Base-by-base conservation (phyloP, 176 grass and related monocot species). In the Avena atlantica region DNA sequence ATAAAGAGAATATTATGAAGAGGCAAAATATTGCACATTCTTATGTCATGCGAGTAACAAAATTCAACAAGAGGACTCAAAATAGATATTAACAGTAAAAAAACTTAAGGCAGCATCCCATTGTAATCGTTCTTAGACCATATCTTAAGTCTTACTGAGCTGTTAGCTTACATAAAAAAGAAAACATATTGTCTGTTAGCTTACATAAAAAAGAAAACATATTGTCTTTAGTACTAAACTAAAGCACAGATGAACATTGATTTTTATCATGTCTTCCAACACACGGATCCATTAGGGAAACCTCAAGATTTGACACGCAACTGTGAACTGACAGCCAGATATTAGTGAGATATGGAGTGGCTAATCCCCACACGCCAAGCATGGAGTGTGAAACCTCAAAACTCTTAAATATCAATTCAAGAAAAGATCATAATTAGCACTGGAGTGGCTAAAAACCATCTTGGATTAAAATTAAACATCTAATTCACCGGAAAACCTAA, bases 401-500 rank as follows among this genome's bases (percentile, higher is more conserved):
- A 20, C 77, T 61, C 21, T 45, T 1, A 62, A 78, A 58, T 58
- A 56, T 56, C 27, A 31, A 61, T 24, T 44, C 20, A 23, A 56
- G 3, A 53, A 64, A 34, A 52, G 80, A 67, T 67, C 13, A 69
- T 36, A 51, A 15, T 36, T 53, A 27, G 12, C 25, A 36, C 5
- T 53, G 1, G 5, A 8, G 45, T 36, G 62, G 42, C 40, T 31
- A 51, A 81, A 59, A 10, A 80, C 34, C 16, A 12, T 66, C 21
- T 34, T 23, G 7, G 36, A 20, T 16, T 19, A 8, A 62, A 48
- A 76, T 34, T n/a, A 29, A 60, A 61, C 60, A 83, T 83, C 19
- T 37, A 78, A 60, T 23, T 70, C 73, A 20, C 15, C 36, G 83
- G 1, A 34, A 88, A 84, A 79, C 82, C 16, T 64, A 53, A 80